Evolutionary conservation across 1,284 basidiomycete species (phyloP).

Genomic region (Ustilago crameri): DNA sequence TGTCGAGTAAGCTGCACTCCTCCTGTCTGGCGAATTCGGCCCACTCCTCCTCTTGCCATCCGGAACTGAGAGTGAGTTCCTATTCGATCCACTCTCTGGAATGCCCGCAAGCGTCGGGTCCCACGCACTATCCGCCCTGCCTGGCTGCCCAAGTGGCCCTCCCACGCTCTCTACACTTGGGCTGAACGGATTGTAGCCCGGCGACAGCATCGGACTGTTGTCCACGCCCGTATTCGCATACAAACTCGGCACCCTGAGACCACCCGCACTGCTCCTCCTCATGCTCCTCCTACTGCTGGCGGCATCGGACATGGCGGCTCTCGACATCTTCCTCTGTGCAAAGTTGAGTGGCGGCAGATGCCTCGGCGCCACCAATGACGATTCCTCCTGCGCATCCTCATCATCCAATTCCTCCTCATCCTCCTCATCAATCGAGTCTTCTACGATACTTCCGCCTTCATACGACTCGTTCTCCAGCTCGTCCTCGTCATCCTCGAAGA

Average conservation of each 20-base stretch:
- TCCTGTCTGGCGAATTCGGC: slow-evolving; percentile 1
- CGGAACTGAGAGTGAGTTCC: slow-evolving; percentile 30
- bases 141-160: slow-evolving; percentile 5
- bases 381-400: slow-evolving; percentile 25
- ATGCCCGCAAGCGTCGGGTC: slow-evolving; percentile 61
- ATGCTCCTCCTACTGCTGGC: slow-evolving; percentile 26
- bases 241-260: slow-evolving; percentile 46
- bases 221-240: slow-evolving; percentile 62
- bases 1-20: not conserved
- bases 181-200: slow-evolving; percentile 20
- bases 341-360: slow-evolving; percentile 64
- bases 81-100: slow-evolving; percentile 47
- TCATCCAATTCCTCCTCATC: slow-evolving; percentile 38
- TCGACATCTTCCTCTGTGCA: slow-evolving; percentile 53
- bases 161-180: slow-evolving; percentile 6
- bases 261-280: slow-evolving; percentile 37
- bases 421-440: slow-evolving; percentile 60
- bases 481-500: slow-evolving; percentile 62
- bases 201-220: slow-evolving; percentile 29
- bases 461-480: slow-evolving; percentile 20
- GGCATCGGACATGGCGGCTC: slow-evolving; percentile 39
- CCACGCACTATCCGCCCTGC: slow-evolving; percentile 37
- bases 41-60: not conserved
- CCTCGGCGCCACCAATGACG: slow-evolving; percentile 34
- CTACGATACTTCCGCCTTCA: slow-evolving; percentile 48